Evolutionary conservation across 1,284 basidiomycete genomes (phyloP).

Genomic region (Boletus smithii): DNA sequence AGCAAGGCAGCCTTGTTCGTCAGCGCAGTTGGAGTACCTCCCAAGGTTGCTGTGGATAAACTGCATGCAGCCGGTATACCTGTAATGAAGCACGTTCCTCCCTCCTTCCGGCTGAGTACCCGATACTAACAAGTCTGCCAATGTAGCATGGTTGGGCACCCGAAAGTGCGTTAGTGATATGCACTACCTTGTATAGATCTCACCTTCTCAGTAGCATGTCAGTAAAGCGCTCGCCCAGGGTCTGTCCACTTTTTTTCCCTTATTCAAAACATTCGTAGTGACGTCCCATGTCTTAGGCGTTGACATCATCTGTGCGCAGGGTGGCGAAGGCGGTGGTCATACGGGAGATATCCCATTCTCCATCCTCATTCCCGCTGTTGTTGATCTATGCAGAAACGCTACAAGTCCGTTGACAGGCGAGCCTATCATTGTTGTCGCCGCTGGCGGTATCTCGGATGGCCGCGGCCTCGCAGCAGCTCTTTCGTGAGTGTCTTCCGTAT

Average conservation of each 20-base stretch:
- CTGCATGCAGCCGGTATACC: slow-evolving; percentile 75
- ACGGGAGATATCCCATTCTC: slow-evolving; percentile 75
- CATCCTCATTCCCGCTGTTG: slow-evolving; percentile 75
- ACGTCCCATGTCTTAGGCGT: slow-evolving; percentile 47
- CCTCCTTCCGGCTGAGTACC: neutral
- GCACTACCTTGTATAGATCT: neutral
- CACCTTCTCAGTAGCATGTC: slow-evolving; percentile 54
- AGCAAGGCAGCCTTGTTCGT: slow-evolving; percentile 78
- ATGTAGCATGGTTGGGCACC: slow-evolving; percentile 80
- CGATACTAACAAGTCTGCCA: slow-evolving; percentile 8
- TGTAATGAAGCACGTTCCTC: slow-evolving; percentile 77
- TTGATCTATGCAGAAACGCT: slow-evolving; percentile 66
- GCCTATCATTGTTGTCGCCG: slow-evolving; percentile 74
- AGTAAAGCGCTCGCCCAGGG: slow-evolving; percentile 74
- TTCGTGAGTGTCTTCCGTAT: slow-evolving; percentile 44
- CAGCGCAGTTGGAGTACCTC: slow-evolving; percentile 82
- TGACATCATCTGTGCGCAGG: slow-evolving; percentile 85
- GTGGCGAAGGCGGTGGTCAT: slow-evolving; percentile 76
- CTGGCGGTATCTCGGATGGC: slow-evolving; percentile 82
- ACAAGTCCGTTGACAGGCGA: slow-evolving; percentile 75
- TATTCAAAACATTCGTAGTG: neutral
- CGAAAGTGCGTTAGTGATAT: slow-evolving; percentile 53
- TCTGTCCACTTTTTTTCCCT: slow-evolving; percentile 16
- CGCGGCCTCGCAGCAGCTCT: slow-evolving; percentile 78
- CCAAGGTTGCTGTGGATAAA: slow-evolving; percentile 76